phyloP scores from a whole-genome alignment of 1,284 basidiomycete genomes.

The Irpex sp. region DNA sequence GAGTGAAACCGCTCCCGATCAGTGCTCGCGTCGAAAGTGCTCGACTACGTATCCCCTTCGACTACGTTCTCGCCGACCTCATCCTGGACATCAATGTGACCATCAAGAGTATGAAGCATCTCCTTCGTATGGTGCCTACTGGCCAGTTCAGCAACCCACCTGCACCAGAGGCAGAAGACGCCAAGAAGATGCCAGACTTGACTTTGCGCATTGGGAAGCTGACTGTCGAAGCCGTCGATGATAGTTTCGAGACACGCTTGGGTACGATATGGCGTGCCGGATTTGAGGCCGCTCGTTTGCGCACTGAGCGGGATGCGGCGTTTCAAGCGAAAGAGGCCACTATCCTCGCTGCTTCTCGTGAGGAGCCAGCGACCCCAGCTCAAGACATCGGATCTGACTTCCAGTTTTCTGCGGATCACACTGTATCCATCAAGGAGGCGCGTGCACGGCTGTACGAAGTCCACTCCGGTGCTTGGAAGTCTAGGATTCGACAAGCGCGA shows the following conservation, averaged over 20 bases:
- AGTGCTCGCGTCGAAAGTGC: constrained; percentile 59
- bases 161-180: constrained; percentile 58
- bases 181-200: constrained; percentile 69
- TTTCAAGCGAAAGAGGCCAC: constrained; percentile 76
- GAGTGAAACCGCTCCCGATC: constrained; percentile 25
- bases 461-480: constrained; percentile 76
- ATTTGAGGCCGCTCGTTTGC: constrained; percentile 66
- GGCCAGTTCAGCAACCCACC: constrained; percentile 45
- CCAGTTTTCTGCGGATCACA: constrained; percentile 58
- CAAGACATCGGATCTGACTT: constrained; percentile 29
- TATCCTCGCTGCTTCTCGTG: constrained; percentile 39
- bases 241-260: constrained; percentile 79
- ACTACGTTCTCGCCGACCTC: constrained; percentile 71
- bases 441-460: constrained; percentile 66
- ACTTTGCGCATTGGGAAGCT: constrained; percentile 55
- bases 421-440: constrained; percentile 70
- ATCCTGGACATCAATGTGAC: constrained; percentile 62
- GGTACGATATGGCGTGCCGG: constrained; percentile 80
- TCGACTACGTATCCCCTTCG: constrained; percentile 75
- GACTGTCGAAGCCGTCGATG: constrained; percentile 82
- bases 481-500: constrained; percentile 17
- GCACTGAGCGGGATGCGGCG: constrained; percentile 75
- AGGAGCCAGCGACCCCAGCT: constrained; percentile 12
- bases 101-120: constrained; percentile 64
- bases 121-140: constrained; percentile 42